Evolutionary conservation across 768 basidiomycete species (phyloP).

Genomic region (Pholiota conissans): DNA sequence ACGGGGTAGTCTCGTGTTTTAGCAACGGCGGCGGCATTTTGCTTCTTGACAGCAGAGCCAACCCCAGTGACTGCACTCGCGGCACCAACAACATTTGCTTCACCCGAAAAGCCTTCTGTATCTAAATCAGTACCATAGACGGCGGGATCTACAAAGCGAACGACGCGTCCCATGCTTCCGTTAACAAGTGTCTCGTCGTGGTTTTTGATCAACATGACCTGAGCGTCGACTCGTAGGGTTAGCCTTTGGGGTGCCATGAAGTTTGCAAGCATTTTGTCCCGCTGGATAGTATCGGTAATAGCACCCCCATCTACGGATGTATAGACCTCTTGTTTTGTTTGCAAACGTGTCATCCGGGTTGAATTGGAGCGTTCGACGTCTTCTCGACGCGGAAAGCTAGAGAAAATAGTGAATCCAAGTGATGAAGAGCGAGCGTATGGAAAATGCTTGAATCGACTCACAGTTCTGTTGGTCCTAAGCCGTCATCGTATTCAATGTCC

Average conservation of each 20-base stretch:
- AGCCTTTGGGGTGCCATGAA: slow-evolving; percentile 84
- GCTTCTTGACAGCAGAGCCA: slow-evolving; percentile 22
- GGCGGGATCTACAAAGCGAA: slow-evolving; percentile 65
- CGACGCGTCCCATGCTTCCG: slow-evolving; percentile 86
- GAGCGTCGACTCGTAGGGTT: slow-evolving; percentile 74
- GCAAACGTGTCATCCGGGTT: slow-evolving; percentile 61
- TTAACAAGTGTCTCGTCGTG: slow-evolving; percentile 89
- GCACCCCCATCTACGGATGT: slow-evolving; percentile 63
- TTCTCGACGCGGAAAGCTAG: slow-evolving; percentile 89
- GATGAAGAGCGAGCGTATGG: neutral
- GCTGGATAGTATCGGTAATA: slow-evolving; percentile 51
- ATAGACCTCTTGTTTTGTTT: slow-evolving; percentile 54
- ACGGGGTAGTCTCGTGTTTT: slow-evolving; percentile 51
- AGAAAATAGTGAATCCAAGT: neutral
- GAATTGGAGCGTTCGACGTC: slow-evolving; percentile 89
- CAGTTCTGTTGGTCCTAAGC: slow-evolving; percentile 89
- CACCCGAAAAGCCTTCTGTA: slow-evolving; percentile 1
- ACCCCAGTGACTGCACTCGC: slow-evolving; percentile 20
- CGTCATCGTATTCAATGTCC: slow-evolving; percentile 74
- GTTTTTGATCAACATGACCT: slow-evolving; percentile 97
- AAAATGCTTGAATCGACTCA: slow-evolving; percentile 32
- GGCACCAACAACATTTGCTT: slow-evolving; percentile 24
- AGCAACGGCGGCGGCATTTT: slow-evolving; percentile 20
- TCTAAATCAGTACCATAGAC: slow-evolving; percentile 39
- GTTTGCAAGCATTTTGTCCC: slow-evolving; percentile 80